Conservation (phyloP, 2,329 filamentous ascomycete species). For the Huntiella bhutanensis region DNA sequence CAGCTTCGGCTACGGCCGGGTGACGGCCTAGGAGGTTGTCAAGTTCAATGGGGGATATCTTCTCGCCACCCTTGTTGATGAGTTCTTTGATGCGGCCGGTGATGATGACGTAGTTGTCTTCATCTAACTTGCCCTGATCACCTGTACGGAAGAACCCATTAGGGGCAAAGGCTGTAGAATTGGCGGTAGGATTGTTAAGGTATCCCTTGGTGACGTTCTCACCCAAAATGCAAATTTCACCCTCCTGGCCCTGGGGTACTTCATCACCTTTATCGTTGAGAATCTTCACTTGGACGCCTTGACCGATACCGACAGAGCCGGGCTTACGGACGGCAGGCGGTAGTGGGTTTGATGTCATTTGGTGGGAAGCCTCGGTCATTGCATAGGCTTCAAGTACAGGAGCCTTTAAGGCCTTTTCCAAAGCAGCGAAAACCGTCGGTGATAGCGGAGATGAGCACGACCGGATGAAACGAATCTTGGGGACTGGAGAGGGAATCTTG, state of each 20-base stretch:
- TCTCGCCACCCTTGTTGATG: constrained; percentile 80
- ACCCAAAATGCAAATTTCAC: constrained; percentile 66
- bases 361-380: constrained; percentile 79
- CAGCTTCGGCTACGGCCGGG: constrained; percentile 54
- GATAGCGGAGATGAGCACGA: constrained; percentile 63
- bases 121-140: constrained; percentile 65
- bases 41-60: constrained; percentile 74
- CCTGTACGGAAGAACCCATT: constrained; percentile 75
- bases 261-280: constrained; percentile 51
- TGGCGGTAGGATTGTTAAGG: constrained; percentile 64
- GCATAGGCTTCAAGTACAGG: constrained; percentile 80
- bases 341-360: constrained; percentile 62
- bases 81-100: constrained; percentile 87
- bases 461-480: constrained; percentile 66
- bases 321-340: constrained; percentile 57
- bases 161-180: constrained; percentile 52
- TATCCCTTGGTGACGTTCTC: constrained; percentile 75
- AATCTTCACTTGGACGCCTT: constrained; percentile 67
- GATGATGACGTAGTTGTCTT: constrained; percentile 67
- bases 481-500: constrained; percentile 46
- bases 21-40: constrained; percentile 67
- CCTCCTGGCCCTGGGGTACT: constrained; percentile 49
- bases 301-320: constrained; percentile 64
- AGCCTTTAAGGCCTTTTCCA: constrained; percentile 56
- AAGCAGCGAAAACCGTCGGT: constrained; percentile 61